phyloP scores from a whole-genome alignment of 345 rosid species.

The Mercurialis annua region DNA sequence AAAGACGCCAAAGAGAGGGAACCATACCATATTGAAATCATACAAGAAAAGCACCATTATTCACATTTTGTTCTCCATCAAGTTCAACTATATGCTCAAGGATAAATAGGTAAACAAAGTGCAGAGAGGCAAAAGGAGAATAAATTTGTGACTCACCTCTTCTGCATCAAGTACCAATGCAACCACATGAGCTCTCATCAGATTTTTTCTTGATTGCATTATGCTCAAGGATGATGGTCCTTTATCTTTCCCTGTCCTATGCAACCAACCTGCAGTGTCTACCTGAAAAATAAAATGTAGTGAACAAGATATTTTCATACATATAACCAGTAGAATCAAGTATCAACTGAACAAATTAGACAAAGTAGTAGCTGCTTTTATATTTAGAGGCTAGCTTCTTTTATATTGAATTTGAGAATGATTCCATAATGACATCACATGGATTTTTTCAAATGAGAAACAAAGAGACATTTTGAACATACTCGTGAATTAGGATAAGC shows the following conservation, averaged over 20 bases:
- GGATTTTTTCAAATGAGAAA: too few relatives aligned
- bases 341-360: neutral
- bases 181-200: conserved; percentile 90
- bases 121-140: neutral
- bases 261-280: conserved; percentile 98
- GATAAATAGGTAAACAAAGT: neutral
- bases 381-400: neutral
- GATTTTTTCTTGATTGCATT: conserved; percentile 90
- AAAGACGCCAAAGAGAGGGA: neutral
- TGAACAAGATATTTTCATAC: neutral
- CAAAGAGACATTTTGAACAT: too few relatives aligned
- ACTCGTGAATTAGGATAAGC: too few relatives aligned
- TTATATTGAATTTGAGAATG: neutral
- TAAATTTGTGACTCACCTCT: conserved; percentile 51
- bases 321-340: neutral
- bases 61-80: too few relatives aligned
- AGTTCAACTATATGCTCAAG: too few relatives aligned
- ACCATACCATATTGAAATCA: neutral
- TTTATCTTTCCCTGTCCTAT: conserved; percentile 76
- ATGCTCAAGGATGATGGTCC: conserved; percentile 90
- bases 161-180: conserved; percentile 95
- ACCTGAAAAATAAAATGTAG: conserved; percentile 51
- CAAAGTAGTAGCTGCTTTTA: neutral
- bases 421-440: neutral
- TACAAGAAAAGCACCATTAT: neutral